Evolutionary conservation across 164 flowering plant species (phyloP).

Genomic region (Sextonia rubra): DNA sequence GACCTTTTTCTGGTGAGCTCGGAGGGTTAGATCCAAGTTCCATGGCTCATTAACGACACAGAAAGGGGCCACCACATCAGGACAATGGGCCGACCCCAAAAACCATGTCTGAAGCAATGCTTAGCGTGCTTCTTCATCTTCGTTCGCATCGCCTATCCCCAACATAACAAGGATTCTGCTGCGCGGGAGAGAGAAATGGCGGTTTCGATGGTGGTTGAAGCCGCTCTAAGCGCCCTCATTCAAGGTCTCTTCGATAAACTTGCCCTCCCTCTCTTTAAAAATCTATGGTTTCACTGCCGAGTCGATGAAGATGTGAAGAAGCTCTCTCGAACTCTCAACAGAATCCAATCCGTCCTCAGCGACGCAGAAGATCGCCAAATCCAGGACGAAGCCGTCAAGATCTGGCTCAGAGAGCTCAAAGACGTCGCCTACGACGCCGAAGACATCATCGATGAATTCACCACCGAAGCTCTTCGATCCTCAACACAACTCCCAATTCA

Average conservation of each 20-base stretch:
- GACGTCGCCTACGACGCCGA: constrained; percentile 12
- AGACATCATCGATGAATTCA: constrained; percentile 5
- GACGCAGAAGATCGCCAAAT: constrained; percentile 28
- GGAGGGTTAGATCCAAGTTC: too few relatives aligned
- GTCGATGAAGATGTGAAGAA: not conserved
- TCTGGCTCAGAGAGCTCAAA: constrained; percentile 8
- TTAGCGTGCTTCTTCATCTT: too few relatives aligned
- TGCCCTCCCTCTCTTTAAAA: not conserved
- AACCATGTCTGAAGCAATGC: too few relatives aligned
- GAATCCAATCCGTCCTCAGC: constrained; percentile 1
- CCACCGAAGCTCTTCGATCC: not conserved
- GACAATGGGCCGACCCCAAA: too few relatives aligned
- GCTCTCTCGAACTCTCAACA: not conserved
- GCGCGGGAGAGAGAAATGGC: too few relatives aligned
- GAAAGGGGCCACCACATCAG: too few relatives aligned
- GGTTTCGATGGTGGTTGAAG: not conserved
- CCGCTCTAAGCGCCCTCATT: not conserved
- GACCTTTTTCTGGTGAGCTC: too few relatives aligned
- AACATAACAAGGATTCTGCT: too few relatives aligned
- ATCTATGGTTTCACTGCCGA: not conserved
- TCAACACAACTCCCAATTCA: not conserved
- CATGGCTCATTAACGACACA: too few relatives aligned
- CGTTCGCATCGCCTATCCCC: too few relatives aligned
- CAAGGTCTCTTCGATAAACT: not conserved
- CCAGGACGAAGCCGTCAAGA: constrained; percentile 9